Evolutionary conservation across 108 stramenopile species (phyloP), one percentile per base, ranked within the genome.

Genomic region (Epithemia pelagica): DNA sequence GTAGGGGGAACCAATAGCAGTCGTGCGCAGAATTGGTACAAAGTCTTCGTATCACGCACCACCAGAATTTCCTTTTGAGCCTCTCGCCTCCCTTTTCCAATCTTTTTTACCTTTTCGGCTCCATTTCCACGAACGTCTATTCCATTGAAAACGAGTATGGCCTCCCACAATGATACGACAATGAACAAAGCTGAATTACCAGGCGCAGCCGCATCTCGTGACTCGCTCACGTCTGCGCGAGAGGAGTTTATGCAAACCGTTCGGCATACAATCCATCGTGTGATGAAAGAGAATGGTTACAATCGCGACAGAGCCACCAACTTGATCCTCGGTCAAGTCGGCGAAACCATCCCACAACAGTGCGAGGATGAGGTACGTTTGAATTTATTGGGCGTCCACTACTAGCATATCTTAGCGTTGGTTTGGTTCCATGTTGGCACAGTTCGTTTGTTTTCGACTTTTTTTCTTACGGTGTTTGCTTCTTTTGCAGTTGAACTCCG

Each of bases 241-340:
- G 37, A 46, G 5, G 37, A 46, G 15, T 46, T 46, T 46, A 15
- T 15, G 5, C 37, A 15, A 10, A 46, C 37, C 10, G 37, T 46
- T 46, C 10, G 37, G 37, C 37, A 15, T 5, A 46, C 37, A 10
- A 46, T 46, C 15, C 10, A 10, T 15, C 33, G 61, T 30, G 37
- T 46, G 15, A 54, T 77, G 60, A 28, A 37, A 19, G 61, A 46
- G 1, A 32, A 37, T 32, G 79, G 79, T 10, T 61, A 77, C 27
- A 76, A 76, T 21, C 73, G 76, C 19, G 79, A 80, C 0, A 64
- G 76, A 26, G 76, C 76, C 15, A 71, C 73, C 0, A 59, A 46
- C 37, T 46, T 46, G 37, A 46, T 46, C 15, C 37, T 46, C 15
- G 10, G 37, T 10, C 10, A 46, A 46, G 37, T 46, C 37, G 37